These are phyloP conservation scores for Trichoderma harzianum DNA, from an alignment of 2,329 filamentous ascomycete species.

Conservation along the genomic window DNA sequence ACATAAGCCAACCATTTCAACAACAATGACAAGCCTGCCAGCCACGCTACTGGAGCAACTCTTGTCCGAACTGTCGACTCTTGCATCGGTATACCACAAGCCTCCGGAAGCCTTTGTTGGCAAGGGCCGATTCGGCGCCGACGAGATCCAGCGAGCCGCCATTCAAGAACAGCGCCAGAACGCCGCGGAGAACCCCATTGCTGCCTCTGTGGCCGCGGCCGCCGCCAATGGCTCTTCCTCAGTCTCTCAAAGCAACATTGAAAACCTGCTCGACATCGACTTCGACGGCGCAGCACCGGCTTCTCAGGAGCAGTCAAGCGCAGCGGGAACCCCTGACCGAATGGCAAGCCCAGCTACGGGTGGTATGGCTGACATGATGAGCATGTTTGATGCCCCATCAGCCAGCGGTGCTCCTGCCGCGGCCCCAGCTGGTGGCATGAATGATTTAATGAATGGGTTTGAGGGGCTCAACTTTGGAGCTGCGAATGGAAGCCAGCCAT, in stretches of 20 bases:
- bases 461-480: conserved; percentile 69
- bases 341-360: conserved; percentile 59
- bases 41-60: conserved; percentile 81
- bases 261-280: conserved; percentile 94
- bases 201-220: conserved; percentile 72
- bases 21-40: conserved; percentile 88
- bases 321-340: conserved; percentile 63
- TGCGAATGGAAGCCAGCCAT: conserved; percentile 48
- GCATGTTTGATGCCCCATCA: conserved; percentile 65
- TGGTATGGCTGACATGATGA: conserved; percentile 62
- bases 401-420: conserved; percentile 44
- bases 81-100: conserved; percentile 98
- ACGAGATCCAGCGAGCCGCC: conserved; percentile 89
- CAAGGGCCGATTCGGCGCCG: conserved; percentile 88
- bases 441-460: conserved; percentile 89
- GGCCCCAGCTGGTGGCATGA: conserved; percentile 57
- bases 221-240: conserved; percentile 60
- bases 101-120: conserved; percentile 97
- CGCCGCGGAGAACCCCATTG: conserved; percentile 88
- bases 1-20: conserved; percentile 88
- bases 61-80: conserved; percentile 85
- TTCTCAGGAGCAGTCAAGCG: conserved; percentile 62
- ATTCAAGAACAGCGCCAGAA: conserved; percentile 96
- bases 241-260: conserved; percentile 70
- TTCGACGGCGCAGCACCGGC: conserved; percentile 92